phyloP scores from a whole-genome alignment of 768 basidiomycete genomes.

The Boletus patriciae region DNA sequence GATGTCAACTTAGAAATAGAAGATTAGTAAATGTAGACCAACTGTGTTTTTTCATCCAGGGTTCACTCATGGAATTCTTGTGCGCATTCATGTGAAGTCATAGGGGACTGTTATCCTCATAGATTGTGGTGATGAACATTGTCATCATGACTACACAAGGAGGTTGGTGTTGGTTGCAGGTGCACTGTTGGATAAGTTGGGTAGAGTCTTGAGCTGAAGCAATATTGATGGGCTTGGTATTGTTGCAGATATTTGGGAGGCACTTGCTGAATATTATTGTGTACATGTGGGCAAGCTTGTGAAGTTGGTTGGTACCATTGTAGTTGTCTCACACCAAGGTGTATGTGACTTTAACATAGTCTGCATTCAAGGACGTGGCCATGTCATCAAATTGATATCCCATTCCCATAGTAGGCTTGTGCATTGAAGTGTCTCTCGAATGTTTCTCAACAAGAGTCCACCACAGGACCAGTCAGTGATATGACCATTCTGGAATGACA shows the following conservation, averaged over 20 bases:
- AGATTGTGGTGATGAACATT: background rate
- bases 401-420: background rate
- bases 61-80: background rate
- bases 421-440: no score
- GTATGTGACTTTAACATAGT: background rate
- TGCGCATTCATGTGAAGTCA: background rate
- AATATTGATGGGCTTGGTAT: background rate
- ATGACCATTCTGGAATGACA: no score
- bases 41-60: background rate
- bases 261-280: background rate
- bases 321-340: background rate
- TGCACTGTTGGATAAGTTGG: accelerated
- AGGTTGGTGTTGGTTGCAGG: background rate
- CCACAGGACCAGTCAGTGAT: no score
- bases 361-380: background rate
- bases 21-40: no score
- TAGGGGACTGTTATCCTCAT: background rate
- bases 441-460: no score
- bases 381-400: background rate
- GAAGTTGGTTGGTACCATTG: background rate
- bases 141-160: background rate
- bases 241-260: background rate
- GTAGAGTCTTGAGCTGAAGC: background rate
- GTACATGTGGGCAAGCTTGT: background rate
- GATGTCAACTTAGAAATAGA: no score